These are phyloP conservation scores for Aspergillus cavernicola DNA, from an alignment of 495 filamentous ascomycete species.

Conservation along the genomic window DNA sequence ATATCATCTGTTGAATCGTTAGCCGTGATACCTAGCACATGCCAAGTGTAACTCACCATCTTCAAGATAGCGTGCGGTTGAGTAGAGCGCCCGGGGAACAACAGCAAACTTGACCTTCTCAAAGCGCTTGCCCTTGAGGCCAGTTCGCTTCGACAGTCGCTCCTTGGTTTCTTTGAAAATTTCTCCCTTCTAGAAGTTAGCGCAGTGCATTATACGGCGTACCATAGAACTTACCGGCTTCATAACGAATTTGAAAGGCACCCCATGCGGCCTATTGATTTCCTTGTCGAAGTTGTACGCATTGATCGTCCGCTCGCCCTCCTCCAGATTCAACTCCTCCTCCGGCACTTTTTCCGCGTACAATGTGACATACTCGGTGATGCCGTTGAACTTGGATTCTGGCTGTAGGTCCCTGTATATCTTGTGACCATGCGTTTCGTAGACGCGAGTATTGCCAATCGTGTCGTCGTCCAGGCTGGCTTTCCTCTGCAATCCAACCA, in stretches of 20 bases:
- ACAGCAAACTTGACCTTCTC: slow-evolving; percentile 98
- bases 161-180: slow-evolving; percentile 87
- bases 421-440: slow-evolving; percentile 73
- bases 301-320: slow-evolving; percentile 59
- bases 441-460: slow-evolving; percentile 66
- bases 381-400: slow-evolving; percentile 61
- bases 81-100: slow-evolving; percentile 63
- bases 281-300: slow-evolving; percentile 93
- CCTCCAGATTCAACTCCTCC: slow-evolving; percentile 64
- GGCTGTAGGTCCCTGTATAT: slow-evolving; percentile 68
- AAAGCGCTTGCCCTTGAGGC: slow-evolving; percentile 95
- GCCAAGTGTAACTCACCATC: slow-evolving; percentile 65
- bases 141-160: slow-evolving; percentile 81
- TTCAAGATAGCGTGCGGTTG: slow-evolving; percentile 73
- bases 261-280: slow-evolving; percentile 67
- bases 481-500: slow-evolving; percentile 73
- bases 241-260: slow-evolving; percentile 88
- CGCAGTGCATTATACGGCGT: background rate
- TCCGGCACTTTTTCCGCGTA: slow-evolving; percentile 78
- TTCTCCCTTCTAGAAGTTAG: slow-evolving; percentile 60
- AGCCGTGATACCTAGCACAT: background rate
- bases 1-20: slow-evolving; percentile 63
- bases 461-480: slow-evolving; percentile 70
- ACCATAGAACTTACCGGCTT: slow-evolving; percentile 63
- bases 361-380: slow-evolving; percentile 81